Conservation (phyloP, 2,329 filamentous ascomycete genomes). For the Paraphaeosphaeria minitans region DNA sequence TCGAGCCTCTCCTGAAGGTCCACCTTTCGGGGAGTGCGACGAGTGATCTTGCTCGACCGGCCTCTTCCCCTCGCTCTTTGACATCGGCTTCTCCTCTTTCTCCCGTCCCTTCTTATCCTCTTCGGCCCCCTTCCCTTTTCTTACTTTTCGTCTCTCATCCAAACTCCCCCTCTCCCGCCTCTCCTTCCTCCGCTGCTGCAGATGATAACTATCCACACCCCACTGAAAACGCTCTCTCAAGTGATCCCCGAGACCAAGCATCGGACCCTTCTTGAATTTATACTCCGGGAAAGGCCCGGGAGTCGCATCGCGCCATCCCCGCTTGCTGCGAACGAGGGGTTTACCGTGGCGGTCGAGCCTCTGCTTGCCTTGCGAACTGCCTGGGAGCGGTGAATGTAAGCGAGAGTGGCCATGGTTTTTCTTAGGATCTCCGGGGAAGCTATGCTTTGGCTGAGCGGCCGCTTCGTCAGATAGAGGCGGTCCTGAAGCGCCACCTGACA, state of each 20-base stretch:
- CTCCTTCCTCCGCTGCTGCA: constrained; percentile 20
- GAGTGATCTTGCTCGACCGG: background rate
- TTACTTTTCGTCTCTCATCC: constrained; percentile 20
- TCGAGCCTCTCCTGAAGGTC: background rate
- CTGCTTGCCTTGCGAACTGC: constrained; percentile 2
- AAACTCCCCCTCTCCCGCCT: constrained; percentile 17
- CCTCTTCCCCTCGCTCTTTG: background rate
- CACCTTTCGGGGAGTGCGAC: background rate
- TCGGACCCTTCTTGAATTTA: constrained; percentile 20
- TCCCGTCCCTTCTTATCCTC: background rate
- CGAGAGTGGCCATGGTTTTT: background rate
- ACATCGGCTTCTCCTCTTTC: background rate
- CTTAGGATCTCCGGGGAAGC: background rate
- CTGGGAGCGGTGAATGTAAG: background rate
- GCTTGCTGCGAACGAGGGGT: constrained; percentile 2
- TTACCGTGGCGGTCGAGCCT: constrained; percentile 4
- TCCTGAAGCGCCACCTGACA: constrained; percentile 11
- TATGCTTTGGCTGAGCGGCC: background rate
- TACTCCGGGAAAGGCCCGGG: constrained; percentile 24
- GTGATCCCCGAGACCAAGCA: constrained; percentile 25
- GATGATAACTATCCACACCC: constrained; percentile 27
- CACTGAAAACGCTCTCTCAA: constrained; percentile 28
- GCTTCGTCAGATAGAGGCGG: background rate
- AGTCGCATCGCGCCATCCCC: constrained; percentile 26
- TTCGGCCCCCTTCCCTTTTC: constrained; percentile 13